Base-by-base conservation (phyloP, 2,329 filamentous ascomycete genomes). In the Colletotrichum trifolii region DNA sequence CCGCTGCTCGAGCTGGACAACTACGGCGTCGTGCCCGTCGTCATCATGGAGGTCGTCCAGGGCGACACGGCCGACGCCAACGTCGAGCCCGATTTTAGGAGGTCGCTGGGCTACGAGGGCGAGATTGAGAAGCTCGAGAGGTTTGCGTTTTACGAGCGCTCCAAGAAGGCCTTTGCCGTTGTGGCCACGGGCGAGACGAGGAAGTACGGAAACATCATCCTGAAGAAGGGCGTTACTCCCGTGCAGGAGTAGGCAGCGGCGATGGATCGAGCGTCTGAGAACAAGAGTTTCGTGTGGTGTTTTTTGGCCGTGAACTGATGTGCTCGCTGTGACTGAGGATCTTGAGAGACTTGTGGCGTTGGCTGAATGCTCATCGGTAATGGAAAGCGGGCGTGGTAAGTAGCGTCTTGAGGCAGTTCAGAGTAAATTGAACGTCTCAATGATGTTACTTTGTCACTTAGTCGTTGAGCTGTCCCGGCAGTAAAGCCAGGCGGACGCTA, bases 31-130 rank as follows among this genome's bases (percentile, higher is more conserved):
- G 62, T 65, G 17, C 62, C 62, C 13, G 62, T 65, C 25, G 11
- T 65, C 58, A 65, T 65, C 58, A 65, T 65, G 62, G 57, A 65
- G 58, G 62, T 65, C 34, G 62, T 65, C 40, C 50, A 62, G 62
- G 62, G 62, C 40, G 62, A 65, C 58, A 65, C 62, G 42, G 40
- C 43, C 25, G 58, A 65, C 25, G 62, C 62, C 5, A 62, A 46
- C 15, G 62, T 65, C n/a, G 62, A 65, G 58, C 25, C 45, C n/a
- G 62, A 65, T 15, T 65, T 65, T 2, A 54, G 62, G 2, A 36
- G 53, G 0, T 47, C 62, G 52, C 58, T 65, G 15, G 34, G 38
- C 45, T 65, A 65, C 46, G 62, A 62, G 8, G 58, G 58, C 9
- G 50, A 62, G 15, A 65, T 65, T 33, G 62, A 65, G 58, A 65